phyloP scores from a whole-genome alignment of 768 basidiomycete species.

The Collybia sordida region DNA sequence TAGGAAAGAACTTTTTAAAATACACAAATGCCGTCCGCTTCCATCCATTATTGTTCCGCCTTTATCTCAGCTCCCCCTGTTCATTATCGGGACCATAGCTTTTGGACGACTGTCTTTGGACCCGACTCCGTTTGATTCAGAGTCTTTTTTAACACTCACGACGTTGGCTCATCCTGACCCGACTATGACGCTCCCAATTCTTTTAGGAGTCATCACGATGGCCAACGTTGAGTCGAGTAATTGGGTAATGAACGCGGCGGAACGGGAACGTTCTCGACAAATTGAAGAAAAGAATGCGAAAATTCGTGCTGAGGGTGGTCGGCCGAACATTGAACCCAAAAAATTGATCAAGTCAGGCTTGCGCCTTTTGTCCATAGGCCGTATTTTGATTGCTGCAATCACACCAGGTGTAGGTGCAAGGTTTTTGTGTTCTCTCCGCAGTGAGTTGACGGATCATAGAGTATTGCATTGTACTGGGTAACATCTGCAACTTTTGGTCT shows the following conservation, averaged over 20 bases:
- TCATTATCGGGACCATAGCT: conserved; percentile 62
- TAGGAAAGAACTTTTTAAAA: conserved; percentile 57
- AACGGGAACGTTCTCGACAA: conserved; percentile 47
- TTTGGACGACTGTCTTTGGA: conserved; percentile 54
- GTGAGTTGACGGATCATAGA: conserved; percentile 35
- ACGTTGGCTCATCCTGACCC: conserved; percentile 71
- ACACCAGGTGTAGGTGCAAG: conserved; percentile 64
- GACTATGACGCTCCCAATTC: conserved; percentile 66
- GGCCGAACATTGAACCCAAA: conserved; percentile 42
- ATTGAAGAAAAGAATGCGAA: conserved; percentile 49
- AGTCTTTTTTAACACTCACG: conserved; percentile 73
- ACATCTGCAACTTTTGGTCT: conserved; percentile 75
- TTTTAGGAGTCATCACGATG: conserved; percentile 71
- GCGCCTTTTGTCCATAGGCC: conserved; percentile 56
- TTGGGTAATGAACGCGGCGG: conserved; percentile 67
- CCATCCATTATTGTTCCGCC: conserved; percentile 61
- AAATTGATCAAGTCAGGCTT: conserved; percentile 53
- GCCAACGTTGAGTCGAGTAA: conserved; percentile 77
- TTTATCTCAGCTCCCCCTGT: conserved; percentile 70
- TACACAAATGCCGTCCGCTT: conserved; percentile 57
- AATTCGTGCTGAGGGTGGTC: conserved; percentile 42
- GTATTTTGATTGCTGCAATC: conserved; percentile 67
- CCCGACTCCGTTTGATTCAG: conserved; percentile 72
- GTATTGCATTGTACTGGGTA: conserved; percentile 74
- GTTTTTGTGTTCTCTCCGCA: conserved; percentile 1